Percentiles rank a stretch among this genome's conserved stretches.
phyloP scores from a whole-genome alignment of 495 filamentous ascomycete genomes.

The Thermothielavioides terrestris region DNA sequence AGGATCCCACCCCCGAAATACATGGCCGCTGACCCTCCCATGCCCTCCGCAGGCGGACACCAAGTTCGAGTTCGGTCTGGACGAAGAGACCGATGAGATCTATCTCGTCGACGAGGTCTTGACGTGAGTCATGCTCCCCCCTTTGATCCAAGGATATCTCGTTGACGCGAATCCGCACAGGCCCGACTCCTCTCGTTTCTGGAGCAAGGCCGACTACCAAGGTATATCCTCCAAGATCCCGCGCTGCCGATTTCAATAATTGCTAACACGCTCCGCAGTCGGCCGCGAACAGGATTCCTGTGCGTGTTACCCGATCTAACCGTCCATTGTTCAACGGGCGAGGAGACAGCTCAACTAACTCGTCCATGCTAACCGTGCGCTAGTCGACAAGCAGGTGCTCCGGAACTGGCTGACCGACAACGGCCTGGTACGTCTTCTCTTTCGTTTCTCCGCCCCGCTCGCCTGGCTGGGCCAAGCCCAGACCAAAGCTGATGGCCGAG shows the following conservation, averaged over 20 bases:
- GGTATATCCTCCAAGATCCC: neutral
- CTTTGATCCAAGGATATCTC: neutral
- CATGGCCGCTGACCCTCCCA: neutral
- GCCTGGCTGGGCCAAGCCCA: no score
- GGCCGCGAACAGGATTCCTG: conserved; percentile 54
- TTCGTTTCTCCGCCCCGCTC: no score
- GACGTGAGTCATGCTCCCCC: conserved; percentile 33
- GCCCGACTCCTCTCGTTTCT: conserved; percentile 78
- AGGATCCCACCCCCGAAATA: no score
- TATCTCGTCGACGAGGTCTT: conserved; percentile 88
- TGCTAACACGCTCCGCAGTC: conserved; percentile 17
- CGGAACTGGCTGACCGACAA: conserved; percentile 73
- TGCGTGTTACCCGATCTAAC: neutral
- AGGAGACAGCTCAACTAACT: no score
- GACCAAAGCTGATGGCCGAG: no score
- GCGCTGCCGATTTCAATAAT: no score
- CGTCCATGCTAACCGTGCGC: conserved; percentile 23
- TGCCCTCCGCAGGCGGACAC: conserved; percentile 42
- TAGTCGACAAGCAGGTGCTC: conserved; percentile 85
- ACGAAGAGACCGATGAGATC: conserved; percentile 64
- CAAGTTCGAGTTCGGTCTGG: conserved; percentile 56
- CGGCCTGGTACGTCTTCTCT: conserved; percentile 35
- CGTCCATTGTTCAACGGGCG: no score
- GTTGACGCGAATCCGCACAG: neutral
- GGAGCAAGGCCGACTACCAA: conserved; percentile 65